Evolutionary conservation across 352 stramenopile genomes (phyloP).

Genomic region (Globisporangium sylvaticum): DNA sequence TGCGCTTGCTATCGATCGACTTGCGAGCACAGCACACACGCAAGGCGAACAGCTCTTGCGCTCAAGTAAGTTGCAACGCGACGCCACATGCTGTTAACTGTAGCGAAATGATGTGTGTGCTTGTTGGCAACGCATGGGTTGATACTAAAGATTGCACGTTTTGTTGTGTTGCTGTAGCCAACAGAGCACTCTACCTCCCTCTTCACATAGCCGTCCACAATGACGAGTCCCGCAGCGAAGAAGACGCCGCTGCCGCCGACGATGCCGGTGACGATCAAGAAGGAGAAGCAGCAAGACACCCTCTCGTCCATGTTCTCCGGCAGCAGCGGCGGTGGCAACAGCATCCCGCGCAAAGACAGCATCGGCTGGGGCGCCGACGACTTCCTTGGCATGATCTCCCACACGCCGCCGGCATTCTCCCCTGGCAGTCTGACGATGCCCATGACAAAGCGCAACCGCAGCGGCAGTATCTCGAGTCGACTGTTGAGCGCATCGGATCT

Average conservation of each 20-base stretch:
- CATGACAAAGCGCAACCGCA: slow-evolving; percentile 82
- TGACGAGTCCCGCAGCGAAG: slow-evolving; percentile 30
- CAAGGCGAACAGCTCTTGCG: background rate
- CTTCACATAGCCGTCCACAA: slow-evolving; percentile 3
- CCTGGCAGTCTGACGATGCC: slow-evolving; percentile 86
- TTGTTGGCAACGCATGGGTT: background rate
- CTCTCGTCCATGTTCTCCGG: slow-evolving; percentile 24
- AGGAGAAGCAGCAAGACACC: slow-evolving; percentile 37
- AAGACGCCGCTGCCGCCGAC: slow-evolving; percentile 48
- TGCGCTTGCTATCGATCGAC: background rate
- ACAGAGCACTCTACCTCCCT: background rate
- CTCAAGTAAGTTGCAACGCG: background rate
- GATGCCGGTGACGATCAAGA: slow-evolving; percentile 70
- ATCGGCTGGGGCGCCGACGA: slow-evolving; percentile 83
- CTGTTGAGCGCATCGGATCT: slow-evolving; percentile 87
- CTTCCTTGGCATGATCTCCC: slow-evolving; percentile 85
- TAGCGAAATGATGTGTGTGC: background rate
- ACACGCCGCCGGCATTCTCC: slow-evolving; percentile 90
- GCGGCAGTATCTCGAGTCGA: slow-evolving; percentile 80
- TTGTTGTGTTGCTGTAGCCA: background rate
- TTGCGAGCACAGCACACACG: background rate
- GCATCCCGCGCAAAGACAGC: slow-evolving; percentile 68
- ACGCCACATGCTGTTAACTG: background rate
- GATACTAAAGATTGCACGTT: background rate
- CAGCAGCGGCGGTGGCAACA: slow-evolving; percentile 28